A percentile compares a stretch with the other conserved stretches of the same genome.
Conservation (phyloP, 768 basidiomycete genomes). For the Pleurotus giganteus region DNA sequence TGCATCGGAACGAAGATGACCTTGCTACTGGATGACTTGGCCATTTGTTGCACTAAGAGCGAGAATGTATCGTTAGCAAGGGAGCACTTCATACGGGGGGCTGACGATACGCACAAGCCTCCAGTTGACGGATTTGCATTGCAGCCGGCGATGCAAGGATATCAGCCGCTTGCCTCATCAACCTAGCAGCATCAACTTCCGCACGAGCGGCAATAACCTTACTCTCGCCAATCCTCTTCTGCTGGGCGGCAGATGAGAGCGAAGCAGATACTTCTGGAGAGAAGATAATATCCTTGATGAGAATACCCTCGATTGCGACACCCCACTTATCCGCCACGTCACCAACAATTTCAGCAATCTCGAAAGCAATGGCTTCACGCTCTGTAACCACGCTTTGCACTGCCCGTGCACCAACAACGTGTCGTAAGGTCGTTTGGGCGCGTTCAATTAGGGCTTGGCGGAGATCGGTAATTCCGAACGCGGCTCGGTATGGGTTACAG, state of each 20-base stretch:
- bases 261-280: conserved; percentile 86
- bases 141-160: conserved; percentile 93
- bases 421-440: conserved; percentile 93
- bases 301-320: conserved; percentile 93
- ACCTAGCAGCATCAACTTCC: conserved; percentile 90
- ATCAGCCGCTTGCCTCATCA: conserved; percentile 97
- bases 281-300: conserved; percentile 95
- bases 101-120: conserved; percentile 61
- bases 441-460: conserved; percentile 82
- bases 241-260: conserved; percentile 92
- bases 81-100: background rate
- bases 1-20: conserved; percentile 96
- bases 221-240: conserved; percentile 94
- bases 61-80: background rate
- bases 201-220: conserved; percentile 96
- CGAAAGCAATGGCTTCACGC: conserved; percentile 93
- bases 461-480: conserved; percentile 90
- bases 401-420: conserved; percentile 91
- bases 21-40: conserved; percentile 83
- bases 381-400: conserved; percentile 98
- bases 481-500: conserved; percentile 86
- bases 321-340: conserved; percentile 96
- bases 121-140: conserved; percentile 97
- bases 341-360: conserved; percentile 95
- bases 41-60: conserved; percentile 80